A percentile compares a stretch with the other conserved stretches of the same genome.
These are phyloP conservation scores for Sporothrix brunneoviolacea DNA, from an alignment of 2,329 filamentous ascomycete species.

Conservation along the genomic window DNA sequence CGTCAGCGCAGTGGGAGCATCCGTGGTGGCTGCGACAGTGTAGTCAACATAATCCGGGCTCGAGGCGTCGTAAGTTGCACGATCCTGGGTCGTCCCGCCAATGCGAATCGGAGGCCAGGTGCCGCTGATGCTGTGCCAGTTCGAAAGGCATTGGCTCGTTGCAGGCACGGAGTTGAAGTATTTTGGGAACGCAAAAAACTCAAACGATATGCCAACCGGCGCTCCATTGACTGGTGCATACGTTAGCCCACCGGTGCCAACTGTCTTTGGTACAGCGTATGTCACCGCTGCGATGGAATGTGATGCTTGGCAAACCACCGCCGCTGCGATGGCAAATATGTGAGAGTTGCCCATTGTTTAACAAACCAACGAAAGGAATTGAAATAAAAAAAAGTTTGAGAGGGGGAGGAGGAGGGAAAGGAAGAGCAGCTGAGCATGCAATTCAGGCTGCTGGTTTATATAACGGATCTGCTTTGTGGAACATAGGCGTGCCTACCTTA, in stretches of 20 bases:
- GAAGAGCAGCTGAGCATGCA: no score
- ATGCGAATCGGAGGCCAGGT: slow-evolving; percentile 48
- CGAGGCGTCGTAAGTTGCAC: slow-evolving; percentile 43
- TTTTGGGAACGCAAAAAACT: slow-evolving; percentile 48
- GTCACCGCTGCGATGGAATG: background rate
- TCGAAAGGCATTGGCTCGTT: slow-evolving; percentile 44
- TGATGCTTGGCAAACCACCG: background rate
- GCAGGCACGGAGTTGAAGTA: slow-evolving; percentile 47
- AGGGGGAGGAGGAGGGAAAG: no score
- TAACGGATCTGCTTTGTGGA: no score
- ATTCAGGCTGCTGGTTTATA: no score
- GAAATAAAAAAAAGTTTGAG: no score
- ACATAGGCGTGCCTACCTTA: no score
- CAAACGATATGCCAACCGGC: slow-evolving; percentile 20
- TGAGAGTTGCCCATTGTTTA: background rate
- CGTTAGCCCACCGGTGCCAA: slow-evolving; percentile 11
- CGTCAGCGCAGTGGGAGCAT: slow-evolving; percentile 43
- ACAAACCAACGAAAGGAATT: no score
- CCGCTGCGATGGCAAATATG: background rate
- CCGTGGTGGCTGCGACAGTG: slow-evolving; percentile 37
- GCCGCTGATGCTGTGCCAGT: slow-evolving; percentile 43
- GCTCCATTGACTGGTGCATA: slow-evolving; percentile 21
- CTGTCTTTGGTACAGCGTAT: slow-evolving; percentile 18
- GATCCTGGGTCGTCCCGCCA: slow-evolving; percentile 53
- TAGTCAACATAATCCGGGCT: slow-evolving; percentile 43